phyloP scores from a whole-genome alignment of 768 basidiomycete species.

The Hygrophorus russula region DNA sequence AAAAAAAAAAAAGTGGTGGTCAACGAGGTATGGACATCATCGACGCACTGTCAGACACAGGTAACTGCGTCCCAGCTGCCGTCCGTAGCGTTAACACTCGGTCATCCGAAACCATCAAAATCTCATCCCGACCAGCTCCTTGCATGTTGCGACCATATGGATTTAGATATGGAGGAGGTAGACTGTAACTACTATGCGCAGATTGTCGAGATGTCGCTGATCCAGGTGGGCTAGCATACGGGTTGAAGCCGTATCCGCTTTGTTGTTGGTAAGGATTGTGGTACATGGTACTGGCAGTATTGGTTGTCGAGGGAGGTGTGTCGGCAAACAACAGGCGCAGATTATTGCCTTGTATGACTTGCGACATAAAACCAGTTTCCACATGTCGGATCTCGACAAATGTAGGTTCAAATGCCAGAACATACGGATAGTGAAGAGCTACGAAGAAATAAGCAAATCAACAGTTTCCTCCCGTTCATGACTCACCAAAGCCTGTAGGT shows the following conservation, averaged over 20 bases:
- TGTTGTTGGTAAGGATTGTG: slow-evolving; percentile 16
- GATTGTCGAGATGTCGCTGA: slow-evolving; percentile 10
- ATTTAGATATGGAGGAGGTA: slow-evolving; percentile 26
- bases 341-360: slow-evolving; percentile 92
- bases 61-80: slow-evolving; percentile 25
- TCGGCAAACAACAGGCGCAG: slow-evolving; percentile 89
- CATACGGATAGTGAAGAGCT: slow-evolving; percentile 96
- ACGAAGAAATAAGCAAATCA: slow-evolving; percentile 4
- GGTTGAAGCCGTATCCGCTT: slow-evolving; percentile 20
- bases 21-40: slow-evolving; percentile 31
- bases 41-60: slow-evolving; percentile 32
- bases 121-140: slow-evolving; percentile 62
- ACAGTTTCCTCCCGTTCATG: not conserved
- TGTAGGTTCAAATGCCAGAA: slow-evolving; percentile 90
- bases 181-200: slow-evolving; percentile 23
- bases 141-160: slow-evolving; percentile 36
- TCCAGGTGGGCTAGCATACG: slow-evolving; percentile 16
- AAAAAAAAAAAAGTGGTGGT: slow-evolving; percentile 9
- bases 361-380: slow-evolving; percentile 81
- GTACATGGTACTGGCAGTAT: slow-evolving; percentile 29
- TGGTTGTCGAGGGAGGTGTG: slow-evolving; percentile 78
- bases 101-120: slow-evolving; percentile 86
- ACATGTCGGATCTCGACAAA: slow-evolving; percentile 97
- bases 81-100: slow-evolving; percentile 63
- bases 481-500: slow-evolving; percentile 89